Base-by-base conservation (phyloP, 306 rosid species). In the Nissolia schottii region DNA sequence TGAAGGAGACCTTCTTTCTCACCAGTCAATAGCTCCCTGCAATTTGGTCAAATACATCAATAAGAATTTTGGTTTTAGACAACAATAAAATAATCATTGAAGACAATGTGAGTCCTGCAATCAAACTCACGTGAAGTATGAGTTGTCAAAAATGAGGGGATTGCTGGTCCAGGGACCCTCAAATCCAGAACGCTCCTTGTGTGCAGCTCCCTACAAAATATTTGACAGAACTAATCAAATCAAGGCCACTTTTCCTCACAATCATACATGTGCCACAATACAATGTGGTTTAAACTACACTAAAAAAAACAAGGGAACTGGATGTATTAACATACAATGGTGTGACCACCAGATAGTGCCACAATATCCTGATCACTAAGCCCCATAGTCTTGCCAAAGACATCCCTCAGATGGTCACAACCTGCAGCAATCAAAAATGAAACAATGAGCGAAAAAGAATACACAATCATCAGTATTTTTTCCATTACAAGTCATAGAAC, bases 181-280 rank as follows among this genome's bases (percentile, higher is more conserved):
- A 14, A 95, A 95, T 48, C 99, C 99, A 77, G 99, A 95, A 8
- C 97, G 96, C 76, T 95, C 99, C 89, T 95, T 95, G 93, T 95
- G 99, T 1, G 73, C 85, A 35, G 87, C 90, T 74, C 99, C 99
- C 99, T 95, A 75, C 28, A 6, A 11, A 28, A 20, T 51, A 54
- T 27, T 13, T 15, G 5, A 27, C 7, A 31, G 10, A 16, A 54
- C 11, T 5, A 3, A 8, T 32, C 48, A 1, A 45, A 55, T 32
- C 16, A 70, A 2, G 0, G 20, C 29, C 8, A 19, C 34, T 6
- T 65, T 20, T 31, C 5, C 25, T 6, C 9, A 24, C 3, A 32
- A 23, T 32, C 55, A 67, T n/a, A 13, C 2, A 0, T 13, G 13
- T 9, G 3, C 3, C 8, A 63, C 4, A 0, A 16, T 7, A 7